These are phyloP conservation scores for Trifolium fragiferum DNA, from an alignment of 306 rosid species.

Conservation along the genomic window DNA sequence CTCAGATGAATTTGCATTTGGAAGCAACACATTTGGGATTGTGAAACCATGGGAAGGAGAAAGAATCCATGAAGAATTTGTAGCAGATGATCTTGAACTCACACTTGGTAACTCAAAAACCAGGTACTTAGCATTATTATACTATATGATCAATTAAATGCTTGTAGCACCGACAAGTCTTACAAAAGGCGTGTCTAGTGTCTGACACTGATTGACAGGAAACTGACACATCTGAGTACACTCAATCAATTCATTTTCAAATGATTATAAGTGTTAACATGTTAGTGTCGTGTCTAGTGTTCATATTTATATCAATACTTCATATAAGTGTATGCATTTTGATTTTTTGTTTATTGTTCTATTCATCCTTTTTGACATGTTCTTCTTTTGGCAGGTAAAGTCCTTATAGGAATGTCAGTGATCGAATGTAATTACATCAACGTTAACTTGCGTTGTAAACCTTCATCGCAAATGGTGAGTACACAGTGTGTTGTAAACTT, in stretches of 20 bases:
- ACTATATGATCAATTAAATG: constrained; percentile 6
- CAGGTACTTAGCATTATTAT: constrained; percentile 50
- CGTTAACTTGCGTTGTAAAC: constrained; percentile 36
- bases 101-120: constrained; percentile 93
- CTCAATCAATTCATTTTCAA: not conserved
- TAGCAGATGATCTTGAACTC: constrained; percentile 91
- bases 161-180: not conserved
- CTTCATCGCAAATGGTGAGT: not conserved
- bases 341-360: not conserved
- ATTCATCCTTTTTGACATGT: constrained; percentile 11
- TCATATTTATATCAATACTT: not conserved
- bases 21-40: constrained; percentile 71
- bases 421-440: constrained; percentile 39
- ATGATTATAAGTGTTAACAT: not conserved
- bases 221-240: not conserved
- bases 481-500: not conserved
- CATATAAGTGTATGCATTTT: not conserved
- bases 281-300: not conserved
- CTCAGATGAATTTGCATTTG: constrained; percentile 93
- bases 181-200: not conserved
- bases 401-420: constrained; percentile 30
- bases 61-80: constrained; percentile 87
- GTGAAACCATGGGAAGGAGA: constrained; percentile 99
- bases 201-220: not conserved
- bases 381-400: constrained; percentile 58